Conservation (phyloP, 768 basidiomycete species). For the Calocera viscosa region DNA sequence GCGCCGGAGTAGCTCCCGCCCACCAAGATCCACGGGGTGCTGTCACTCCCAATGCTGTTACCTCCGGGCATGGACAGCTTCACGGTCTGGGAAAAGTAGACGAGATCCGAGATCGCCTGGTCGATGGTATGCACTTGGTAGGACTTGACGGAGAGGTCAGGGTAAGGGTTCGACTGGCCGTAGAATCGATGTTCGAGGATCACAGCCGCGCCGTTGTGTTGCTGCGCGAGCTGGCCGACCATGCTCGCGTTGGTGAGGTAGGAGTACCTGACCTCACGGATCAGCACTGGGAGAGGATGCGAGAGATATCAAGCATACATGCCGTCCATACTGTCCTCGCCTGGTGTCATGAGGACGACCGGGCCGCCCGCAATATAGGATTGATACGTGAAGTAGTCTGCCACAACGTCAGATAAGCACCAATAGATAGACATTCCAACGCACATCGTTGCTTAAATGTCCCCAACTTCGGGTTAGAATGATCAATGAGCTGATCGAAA, state of each 20-base stretch:
- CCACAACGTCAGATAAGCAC: neutral
- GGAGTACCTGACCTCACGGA: neutral
- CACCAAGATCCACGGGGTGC: neutral
- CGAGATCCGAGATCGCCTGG: constrained; percentile 62
- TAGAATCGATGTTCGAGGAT: constrained; percentile 55
- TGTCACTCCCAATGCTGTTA: constrained; percentile 20
- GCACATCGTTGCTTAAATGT: constrained; percentile 59
- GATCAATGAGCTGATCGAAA: constrained; percentile 46
- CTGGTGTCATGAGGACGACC: constrained; percentile 53
- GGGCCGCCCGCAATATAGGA: constrained; percentile 33
- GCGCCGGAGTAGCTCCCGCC: constrained; percentile 4
- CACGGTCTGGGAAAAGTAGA: constrained; percentile 54
- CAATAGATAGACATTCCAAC: neutral
- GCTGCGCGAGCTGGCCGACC: constrained; percentile 12
- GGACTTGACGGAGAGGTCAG: constrained; percentile 46
- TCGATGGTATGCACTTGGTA: constrained; percentile 52
- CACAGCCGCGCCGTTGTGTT: constrained; percentile 13
- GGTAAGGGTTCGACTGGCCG: constrained; percentile 58
- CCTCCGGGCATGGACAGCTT: constrained; percentile 56
- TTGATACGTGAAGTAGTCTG: constrained; percentile 3
- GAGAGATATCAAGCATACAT: no score
- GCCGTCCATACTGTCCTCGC: constrained; percentile 44
- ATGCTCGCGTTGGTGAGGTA: constrained; percentile 10
- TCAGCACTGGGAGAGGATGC: no score
- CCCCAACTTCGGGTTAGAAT: constrained; percentile 44